Percentiles rank a stretch among this genome's conserved stretches.
Conservation (phyloP, 2,329 filamentous ascomycete genomes). For the Aspergillus chevalieri region DNA sequence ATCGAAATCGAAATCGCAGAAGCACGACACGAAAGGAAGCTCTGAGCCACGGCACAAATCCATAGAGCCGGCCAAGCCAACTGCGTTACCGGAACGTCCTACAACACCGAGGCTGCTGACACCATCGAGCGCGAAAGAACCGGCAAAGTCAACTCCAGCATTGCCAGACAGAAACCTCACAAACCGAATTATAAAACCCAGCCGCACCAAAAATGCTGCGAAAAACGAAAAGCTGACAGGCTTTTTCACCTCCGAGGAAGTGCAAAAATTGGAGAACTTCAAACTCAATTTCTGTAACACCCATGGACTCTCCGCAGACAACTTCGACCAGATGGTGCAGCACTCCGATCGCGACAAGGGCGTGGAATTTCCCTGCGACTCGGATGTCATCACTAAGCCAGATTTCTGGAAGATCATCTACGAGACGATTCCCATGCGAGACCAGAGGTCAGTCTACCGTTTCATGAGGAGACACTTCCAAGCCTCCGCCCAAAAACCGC, state of each 20-base stretch:
- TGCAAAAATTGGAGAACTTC: slow-evolving; percentile 24
- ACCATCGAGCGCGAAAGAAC: too few species aligned
- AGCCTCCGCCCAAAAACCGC: slow-evolving; percentile 29
- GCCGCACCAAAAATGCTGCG: slow-evolving; percentile 1
- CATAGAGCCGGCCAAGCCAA: background rate
- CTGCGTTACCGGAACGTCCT: background rate
- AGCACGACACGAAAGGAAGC: background rate
- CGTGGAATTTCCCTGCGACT: slow-evolving; percentile 18
- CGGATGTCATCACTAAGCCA: slow-evolving; percentile 16
- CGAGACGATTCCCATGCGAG: slow-evolving; percentile 29
- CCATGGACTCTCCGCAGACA: slow-evolving; percentile 13
- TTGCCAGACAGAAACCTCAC: background rate
- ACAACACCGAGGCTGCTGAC: background rate
- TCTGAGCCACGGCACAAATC: background rate
- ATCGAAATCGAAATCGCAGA: background rate
- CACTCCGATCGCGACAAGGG: slow-evolving; percentile 22
- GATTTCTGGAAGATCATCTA: slow-evolving; percentile 34
- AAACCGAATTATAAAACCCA: background rate
- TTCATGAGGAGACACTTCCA: slow-evolving; percentile 42
- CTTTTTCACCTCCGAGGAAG: slow-evolving; percentile 26
- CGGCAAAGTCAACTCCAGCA: background rate
- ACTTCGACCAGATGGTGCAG: slow-evolving; percentile 31
- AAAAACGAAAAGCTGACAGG: slow-evolving; percentile 17
- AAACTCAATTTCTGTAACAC: slow-evolving; percentile 31
- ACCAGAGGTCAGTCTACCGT: slow-evolving; percentile 33